Conservation (phyloP, 352 stramenopile species). For the Saprolegnia parasitica region DNA sequence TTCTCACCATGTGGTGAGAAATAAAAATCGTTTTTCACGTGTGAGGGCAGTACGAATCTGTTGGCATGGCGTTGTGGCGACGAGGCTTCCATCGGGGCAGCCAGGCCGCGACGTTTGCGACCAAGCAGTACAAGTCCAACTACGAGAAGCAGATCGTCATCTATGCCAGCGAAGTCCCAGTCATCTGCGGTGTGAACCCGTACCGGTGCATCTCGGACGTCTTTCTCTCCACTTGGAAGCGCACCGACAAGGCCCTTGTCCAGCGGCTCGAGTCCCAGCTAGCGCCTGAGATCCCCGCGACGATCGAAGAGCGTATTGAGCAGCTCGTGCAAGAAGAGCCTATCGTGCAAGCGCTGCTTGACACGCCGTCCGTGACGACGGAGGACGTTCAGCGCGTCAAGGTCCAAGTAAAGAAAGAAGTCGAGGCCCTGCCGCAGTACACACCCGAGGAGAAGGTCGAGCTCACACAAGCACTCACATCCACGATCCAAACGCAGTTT, state of each 20-base stretch:
- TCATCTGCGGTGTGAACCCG: slow-evolving; percentile 74
- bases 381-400: slow-evolving; percentile 38
- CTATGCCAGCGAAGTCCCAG: slow-evolving; percentile 81
- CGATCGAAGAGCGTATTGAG: slow-evolving; percentile 53
- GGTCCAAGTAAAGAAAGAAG: slow-evolving; percentile 31
- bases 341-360: slow-evolving; percentile 54
- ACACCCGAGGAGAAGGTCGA: slow-evolving; percentile 49
- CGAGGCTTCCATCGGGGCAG: too few species aligned
- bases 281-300: slow-evolving; percentile 36
- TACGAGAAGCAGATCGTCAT: slow-evolving; percentile 56
- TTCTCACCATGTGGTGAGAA: too few species aligned
- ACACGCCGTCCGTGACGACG: slow-evolving; percentile 8
- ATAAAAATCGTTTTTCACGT: too few species aligned
- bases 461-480: slow-evolving; percentile 68
- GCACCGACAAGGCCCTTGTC: slow-evolving; percentile 68
- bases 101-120: neutral
- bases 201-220: slow-evolving; percentile 82
- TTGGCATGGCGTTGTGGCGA: too few species aligned
- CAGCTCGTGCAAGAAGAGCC: slow-evolving; percentile 27
- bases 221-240: slow-evolving; percentile 72
- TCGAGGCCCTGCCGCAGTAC: slow-evolving; percentile 33
- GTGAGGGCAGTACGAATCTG: too few species aligned
- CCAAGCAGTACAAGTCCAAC: slow-evolving; percentile 28
- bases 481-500: slow-evolving; percentile 77
- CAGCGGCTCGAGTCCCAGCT: slow-evolving; percentile 44